A percentile compares a stretch with the other conserved stretches of the same genome.
These are phyloP conservation scores for Dissophora ornata DNA, from an alignment of 192 early-diverging fungal species.

Conservation along the genomic window DNA sequence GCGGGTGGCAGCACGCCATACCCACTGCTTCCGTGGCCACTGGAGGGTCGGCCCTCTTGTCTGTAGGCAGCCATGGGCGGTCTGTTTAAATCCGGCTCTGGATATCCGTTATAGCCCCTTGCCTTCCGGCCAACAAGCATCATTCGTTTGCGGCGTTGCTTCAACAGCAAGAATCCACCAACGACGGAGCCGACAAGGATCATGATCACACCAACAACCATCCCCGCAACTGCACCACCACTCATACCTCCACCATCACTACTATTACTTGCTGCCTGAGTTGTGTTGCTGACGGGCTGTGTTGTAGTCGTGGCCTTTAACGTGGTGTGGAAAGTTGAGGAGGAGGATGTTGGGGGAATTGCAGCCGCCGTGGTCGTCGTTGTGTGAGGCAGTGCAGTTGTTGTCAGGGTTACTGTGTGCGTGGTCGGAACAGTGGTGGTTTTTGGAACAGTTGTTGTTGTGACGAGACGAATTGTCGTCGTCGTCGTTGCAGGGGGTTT, in stretches of 20 bases:
- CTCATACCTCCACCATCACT: conserved; percentile 19
- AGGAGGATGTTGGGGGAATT: background rate
- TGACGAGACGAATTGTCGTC: too few species aligned
- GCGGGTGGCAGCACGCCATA: background rate
- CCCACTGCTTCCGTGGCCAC: conserved; percentile 7
- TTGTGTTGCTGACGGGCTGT: background rate
- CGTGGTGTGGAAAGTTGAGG: background rate
- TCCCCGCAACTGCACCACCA: conserved; percentile 23
- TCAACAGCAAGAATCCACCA: conserved; percentile 40
- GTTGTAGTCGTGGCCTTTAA: background rate
- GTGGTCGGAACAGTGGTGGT: too few species aligned
- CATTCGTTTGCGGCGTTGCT: conserved; percentile 41
- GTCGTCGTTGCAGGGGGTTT: background rate
- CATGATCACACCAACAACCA: conserved; percentile 7
- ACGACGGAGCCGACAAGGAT: conserved; percentile 32
- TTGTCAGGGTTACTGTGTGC: too few species aligned
- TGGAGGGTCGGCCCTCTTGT: conserved; percentile 6
- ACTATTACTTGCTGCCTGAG: background rate
- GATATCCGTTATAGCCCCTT: conserved; percentile 31
- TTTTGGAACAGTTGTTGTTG: too few species aligned
- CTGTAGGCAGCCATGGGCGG: conserved; percentile 5
- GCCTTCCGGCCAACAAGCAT: conserved; percentile 29
- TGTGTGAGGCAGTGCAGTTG: too few species aligned
- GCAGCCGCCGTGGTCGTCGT: background rate
- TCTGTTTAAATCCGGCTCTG: conserved; percentile 17